Evolutionary conservation across 306 rosid genomes (phyloP).

Genomic region (Oemleria cerasiformis): DNA sequence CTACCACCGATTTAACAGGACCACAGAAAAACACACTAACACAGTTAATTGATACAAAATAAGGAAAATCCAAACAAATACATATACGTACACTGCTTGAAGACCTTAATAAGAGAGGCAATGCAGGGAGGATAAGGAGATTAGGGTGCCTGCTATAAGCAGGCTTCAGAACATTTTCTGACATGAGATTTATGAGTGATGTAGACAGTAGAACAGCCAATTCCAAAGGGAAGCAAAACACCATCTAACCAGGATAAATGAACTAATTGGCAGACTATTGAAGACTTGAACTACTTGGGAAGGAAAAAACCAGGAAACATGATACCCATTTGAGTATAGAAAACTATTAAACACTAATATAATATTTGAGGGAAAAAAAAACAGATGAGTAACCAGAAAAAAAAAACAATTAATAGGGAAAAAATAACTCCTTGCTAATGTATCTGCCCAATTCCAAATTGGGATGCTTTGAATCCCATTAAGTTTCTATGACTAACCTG

Average conservation of each 20-base stretch:
- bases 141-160: no score
- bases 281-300: background rate
- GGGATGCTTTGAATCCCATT: background rate
- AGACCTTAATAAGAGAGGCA: background rate
- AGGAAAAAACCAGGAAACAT: background rate
- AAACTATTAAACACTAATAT: background rate
- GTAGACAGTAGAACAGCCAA: background rate
- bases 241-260: background rate
- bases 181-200: no score
- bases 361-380: background rate
- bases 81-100: background rate
- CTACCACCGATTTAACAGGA: background rate
- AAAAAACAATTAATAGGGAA: background rate
- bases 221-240: background rate
- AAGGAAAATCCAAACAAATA: background rate
- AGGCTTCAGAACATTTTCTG: no score
- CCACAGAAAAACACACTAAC: background rate
- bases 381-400: background rate
- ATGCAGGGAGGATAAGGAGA: background rate
- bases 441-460: background rate
- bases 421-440: background rate
- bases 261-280: background rate
- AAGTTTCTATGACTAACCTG: slow-evolving; percentile 34
- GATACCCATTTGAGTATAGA: background rate
- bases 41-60: background rate